phyloP scores from a whole-genome alignment of 2,329 filamentous ascomycete genomes.

The Trichoderma sp. region DNA sequence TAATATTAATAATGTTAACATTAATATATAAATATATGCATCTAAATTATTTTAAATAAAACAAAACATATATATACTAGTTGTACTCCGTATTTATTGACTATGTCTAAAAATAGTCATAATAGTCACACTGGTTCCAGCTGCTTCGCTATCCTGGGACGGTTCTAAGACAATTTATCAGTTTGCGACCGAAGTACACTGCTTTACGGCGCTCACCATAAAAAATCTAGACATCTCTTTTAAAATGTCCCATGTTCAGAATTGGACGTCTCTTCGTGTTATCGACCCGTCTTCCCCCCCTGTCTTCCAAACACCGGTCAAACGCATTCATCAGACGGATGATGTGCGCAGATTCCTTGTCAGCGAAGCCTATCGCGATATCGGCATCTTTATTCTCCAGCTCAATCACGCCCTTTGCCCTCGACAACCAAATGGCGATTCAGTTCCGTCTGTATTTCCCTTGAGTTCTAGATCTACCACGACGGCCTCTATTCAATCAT shows the following conservation, averaged over 20 bases:
- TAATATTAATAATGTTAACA: neutral
- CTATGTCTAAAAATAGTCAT: neutral
- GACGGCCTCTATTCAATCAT: conserved; percentile 55
- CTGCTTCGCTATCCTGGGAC: neutral
- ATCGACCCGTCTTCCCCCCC: conserved; percentile 46
- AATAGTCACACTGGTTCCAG: neutral
- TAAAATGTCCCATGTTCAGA: neutral
- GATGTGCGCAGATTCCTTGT: conserved; percentile 80
- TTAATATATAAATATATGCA: neutral
- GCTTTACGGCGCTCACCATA: neutral
- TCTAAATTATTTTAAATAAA: neutral
- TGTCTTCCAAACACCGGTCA: conserved; percentile 67
- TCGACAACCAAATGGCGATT: conserved; percentile 43
- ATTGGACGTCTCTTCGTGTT: conserved; percentile 38
- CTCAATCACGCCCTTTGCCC: conserved; percentile 86
- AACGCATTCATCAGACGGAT: conserved; percentile 78
- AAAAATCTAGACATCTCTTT: neutral
- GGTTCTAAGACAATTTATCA: neutral
- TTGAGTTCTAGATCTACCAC: conserved; percentile 39
- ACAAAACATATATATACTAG: neutral
- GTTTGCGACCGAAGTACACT: neutral
- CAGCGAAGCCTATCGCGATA: conserved; percentile 80
- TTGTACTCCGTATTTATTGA: neutral
- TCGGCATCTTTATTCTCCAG: conserved; percentile 83
- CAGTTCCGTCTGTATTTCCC: conserved; percentile 40